Percentiles rank a stretch among this genome's conserved stretches.
Evolutionary conservation across 495 filamentous ascomycete genomes (phyloP).

Genomic region (Talaromyces thailandensis): DNA sequence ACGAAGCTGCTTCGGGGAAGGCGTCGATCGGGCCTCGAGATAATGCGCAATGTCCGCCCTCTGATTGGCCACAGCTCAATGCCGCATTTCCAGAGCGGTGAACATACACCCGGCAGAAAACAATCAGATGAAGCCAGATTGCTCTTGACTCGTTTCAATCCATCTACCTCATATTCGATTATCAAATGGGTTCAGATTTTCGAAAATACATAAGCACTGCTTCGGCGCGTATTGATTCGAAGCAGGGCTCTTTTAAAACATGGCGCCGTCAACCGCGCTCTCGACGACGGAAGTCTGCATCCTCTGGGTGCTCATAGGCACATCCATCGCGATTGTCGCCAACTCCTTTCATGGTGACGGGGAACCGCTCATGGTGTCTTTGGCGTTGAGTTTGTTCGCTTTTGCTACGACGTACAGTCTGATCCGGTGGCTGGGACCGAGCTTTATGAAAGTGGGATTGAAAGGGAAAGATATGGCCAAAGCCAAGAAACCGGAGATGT

Average conservation of each 20-base stretch:
- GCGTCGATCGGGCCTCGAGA: neutral
- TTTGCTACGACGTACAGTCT: conserved; percentile 73
- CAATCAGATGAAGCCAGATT: conserved; percentile 10
- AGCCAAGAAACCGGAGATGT: conserved; percentile 64
- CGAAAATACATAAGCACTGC: neutral
- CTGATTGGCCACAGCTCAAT: neutral
- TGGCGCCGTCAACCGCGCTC: conserved; percentile 39
- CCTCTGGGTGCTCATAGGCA: conserved; percentile 58
- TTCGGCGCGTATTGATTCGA: neutral
- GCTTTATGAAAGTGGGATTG: conserved; percentile 80
- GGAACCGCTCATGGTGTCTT: conserved; percentile 78
- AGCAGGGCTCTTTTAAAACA: conserved; percentile 14
- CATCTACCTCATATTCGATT: neutral
- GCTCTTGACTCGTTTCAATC: neutral
- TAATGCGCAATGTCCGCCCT: neutral
- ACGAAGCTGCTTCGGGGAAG: conserved; percentile 4
- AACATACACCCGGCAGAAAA: conserved; percentile 18
- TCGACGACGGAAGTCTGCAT: conserved; percentile 59
- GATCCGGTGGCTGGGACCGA: conserved; percentile 89
- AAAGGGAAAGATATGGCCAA: conserved; percentile 92
- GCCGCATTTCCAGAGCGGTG: conserved; percentile 21
- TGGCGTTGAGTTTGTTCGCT: conserved; percentile 77
- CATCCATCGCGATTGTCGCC: conserved; percentile 63
- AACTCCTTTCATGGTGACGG: conserved; percentile 82
- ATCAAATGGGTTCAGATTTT: neutral